A percentile compares a stretch with the other conserved stretches of the same genome.
These are phyloP conservation scores for Biscutella laevigata DNA, from an alignment of 441 rosid genomes.

Conservation along the genomic window DNA sequence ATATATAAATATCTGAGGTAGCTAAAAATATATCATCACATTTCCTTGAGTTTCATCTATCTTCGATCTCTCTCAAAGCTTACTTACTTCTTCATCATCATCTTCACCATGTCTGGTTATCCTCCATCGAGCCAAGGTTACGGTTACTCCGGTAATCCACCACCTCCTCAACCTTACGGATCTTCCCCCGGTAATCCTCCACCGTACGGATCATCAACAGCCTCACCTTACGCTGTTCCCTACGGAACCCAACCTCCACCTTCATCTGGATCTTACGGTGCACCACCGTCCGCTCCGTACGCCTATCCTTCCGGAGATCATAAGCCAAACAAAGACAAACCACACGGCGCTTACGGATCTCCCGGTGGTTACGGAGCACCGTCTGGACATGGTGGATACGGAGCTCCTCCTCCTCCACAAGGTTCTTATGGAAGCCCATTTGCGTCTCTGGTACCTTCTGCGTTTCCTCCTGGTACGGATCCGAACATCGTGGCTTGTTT, in stretches of 20 bases:
- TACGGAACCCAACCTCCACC: slow-evolving; percentile 27
- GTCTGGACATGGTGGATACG: slow-evolving; percentile 28
- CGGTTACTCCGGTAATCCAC: slow-evolving; percentile 37
- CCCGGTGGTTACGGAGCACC: slow-evolving; percentile 29
- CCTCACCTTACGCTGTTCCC: slow-evolving; percentile 29
- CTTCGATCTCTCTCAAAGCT: too few relatives aligned
- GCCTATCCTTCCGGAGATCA: slow-evolving; percentile 24
- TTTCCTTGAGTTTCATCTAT: not conserved
- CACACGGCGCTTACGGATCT: slow-evolving; percentile 20
- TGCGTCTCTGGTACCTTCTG: slow-evolving; percentile 61
- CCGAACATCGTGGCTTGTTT: slow-evolving; percentile 64
- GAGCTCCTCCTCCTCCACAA: slow-evolving; percentile 32
- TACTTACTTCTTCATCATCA: too few relatives aligned
- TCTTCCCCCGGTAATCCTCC: too few relatives aligned
- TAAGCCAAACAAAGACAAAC: slow-evolving; percentile 52
- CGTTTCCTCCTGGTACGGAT: slow-evolving; percentile 79
- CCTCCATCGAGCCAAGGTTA: slow-evolving; percentile 40
- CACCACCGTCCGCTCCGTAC: slow-evolving; percentile 41
- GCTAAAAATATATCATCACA: too few relatives aligned
- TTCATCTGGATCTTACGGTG: slow-evolving; percentile 31
- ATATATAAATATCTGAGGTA: too few relatives aligned
- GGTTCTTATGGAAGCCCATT: slow-evolving; percentile 52
- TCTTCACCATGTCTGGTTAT: slow-evolving; percentile 59
- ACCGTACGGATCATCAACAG: slow-evolving; percentile 35
- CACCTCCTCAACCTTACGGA: slow-evolving; percentile 33